Evolutionary conservation across 116 monocot genomes (phyloP).

Genomic region (Papilionanthe hybrid): DNA sequence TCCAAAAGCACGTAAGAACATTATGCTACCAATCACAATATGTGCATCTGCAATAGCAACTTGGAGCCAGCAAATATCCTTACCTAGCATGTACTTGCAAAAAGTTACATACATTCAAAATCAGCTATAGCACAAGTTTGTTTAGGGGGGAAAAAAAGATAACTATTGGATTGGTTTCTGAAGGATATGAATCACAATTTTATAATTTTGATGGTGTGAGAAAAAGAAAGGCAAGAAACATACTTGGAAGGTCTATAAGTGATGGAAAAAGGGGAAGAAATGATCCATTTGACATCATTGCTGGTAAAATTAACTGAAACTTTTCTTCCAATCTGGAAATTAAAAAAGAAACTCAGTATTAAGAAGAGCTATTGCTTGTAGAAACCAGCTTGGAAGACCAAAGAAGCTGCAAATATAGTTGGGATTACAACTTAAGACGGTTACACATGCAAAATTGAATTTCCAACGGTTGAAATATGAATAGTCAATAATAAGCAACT

Average conservation of each 20-base stretch:
- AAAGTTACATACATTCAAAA: background rate
- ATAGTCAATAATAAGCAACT: background rate
- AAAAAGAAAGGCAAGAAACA: conserved; percentile 12
- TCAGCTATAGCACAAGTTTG: conserved; percentile 1
- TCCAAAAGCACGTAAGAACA: background rate
- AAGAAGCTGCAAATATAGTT: background rate
- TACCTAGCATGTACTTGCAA: background rate
- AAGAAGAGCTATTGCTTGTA: background rate
- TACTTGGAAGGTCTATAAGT: conserved; percentile 85
- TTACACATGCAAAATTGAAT: background rate
- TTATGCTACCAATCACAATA: background rate
- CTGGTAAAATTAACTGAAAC: conserved; percentile 63
- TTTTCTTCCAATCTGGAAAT: conserved; percentile 65
- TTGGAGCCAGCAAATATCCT: background rate
- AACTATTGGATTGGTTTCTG: background rate
- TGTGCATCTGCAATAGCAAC: background rate
- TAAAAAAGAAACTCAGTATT: conserved; percentile 20
- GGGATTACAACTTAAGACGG: background rate
- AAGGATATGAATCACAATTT: background rate
- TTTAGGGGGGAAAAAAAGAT: background rate
- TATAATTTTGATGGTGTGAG: background rate
- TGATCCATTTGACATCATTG: conserved; percentile 79
- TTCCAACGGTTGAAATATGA: background rate
- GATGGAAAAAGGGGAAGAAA: conserved; percentile 98
- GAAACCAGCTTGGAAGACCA: background rate